Evolutionary conservation across 352 stramenopile genomes (phyloP).

Genomic region (Blastocystis hominis): DNA sequence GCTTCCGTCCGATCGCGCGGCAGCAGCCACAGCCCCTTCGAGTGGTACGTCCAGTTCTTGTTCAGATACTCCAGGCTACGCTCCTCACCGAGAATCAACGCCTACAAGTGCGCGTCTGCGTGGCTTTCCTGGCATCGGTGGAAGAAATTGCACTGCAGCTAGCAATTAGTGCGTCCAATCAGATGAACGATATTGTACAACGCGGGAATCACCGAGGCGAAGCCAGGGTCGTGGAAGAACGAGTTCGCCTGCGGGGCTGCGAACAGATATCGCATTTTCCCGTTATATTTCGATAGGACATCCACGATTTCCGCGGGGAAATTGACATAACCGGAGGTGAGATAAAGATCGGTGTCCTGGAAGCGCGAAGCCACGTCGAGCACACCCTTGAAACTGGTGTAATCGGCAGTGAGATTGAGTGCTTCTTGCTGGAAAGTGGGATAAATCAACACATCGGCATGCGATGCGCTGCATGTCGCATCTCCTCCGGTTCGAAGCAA

Average conservation of each 20-base stretch:
- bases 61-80: conserved; percentile 43
- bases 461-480: background rate
- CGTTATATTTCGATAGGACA: background rate
- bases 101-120: background rate
- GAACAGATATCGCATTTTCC: conserved; percentile 33
- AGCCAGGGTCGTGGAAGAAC: conserved; percentile 49
- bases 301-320: conserved; percentile 28
- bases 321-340: conserved; percentile 59
- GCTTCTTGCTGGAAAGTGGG: conserved; percentile 30
- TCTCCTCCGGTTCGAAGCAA: background rate
- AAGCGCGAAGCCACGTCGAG: background rate
- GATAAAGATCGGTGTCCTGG: conserved; percentile 13
- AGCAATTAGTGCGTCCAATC: background rate
- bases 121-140: background rate
- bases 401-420: background rate
- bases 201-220: conserved; percentile 48
- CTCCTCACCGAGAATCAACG: background rate
- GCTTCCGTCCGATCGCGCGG: background rate
- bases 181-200: conserved; percentile 33
- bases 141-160: conserved; percentile 32
- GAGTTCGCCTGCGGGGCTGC: conserved; percentile 53
- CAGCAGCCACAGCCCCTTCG: conserved; percentile 21
- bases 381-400: background rate
- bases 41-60: conserved; percentile 38
- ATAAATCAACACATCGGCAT: conserved; percentile 7